Evolutionary conservation across 176 grass and related monocot species (phyloP), one percentile per base, ranked within the genome.

Genomic region (Aechmea fasciata): DNA sequence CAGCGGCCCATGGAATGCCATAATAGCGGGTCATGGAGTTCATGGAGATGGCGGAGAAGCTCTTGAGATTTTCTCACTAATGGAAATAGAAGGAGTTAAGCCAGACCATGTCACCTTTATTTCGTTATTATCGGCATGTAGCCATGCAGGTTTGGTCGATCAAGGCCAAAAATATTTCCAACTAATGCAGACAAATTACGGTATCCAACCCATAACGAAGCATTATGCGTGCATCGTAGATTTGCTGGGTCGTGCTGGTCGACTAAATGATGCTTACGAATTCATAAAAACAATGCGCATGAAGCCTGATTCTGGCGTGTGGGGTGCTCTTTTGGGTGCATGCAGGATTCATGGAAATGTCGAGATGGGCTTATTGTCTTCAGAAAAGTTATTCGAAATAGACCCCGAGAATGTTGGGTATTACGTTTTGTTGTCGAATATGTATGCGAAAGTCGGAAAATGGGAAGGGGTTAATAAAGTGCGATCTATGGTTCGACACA

Each of bases 291-390:
- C 18, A 57, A 91, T 91, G 84, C 69, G 78, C 25, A 54, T 77
- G 33, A 82, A 82, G 54, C 88, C 84, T 13, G 88, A 91, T 55
- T 85, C 84, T 47, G 88, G 75, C 71, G 69, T 91, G 25, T 91
- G 88, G 84, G 88, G 88, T 0, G 88, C 88, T 52, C 72, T 91
- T 25, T 82, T 91, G 50, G 88, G 88, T 55, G 84, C 88, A 69
- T 91, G 84, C 70, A 82, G 88, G 72, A 87, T 91, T 68, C 81
- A 91, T 71, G 84, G 88, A 18, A 80, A 91, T 79, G 84, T 91
- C 51, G 81, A 85, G 68, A 79, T 91, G 75, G 88, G 81, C 11
- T 81, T 80, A 74, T 4, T 91, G 78, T 84, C 75, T 64, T 84
- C 88, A 12, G 67, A 84, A 63, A 80, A 91, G 14, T 70, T 87